Conservation (phyloP, 306 rosid species). For the Benincasa hispida region DNA sequence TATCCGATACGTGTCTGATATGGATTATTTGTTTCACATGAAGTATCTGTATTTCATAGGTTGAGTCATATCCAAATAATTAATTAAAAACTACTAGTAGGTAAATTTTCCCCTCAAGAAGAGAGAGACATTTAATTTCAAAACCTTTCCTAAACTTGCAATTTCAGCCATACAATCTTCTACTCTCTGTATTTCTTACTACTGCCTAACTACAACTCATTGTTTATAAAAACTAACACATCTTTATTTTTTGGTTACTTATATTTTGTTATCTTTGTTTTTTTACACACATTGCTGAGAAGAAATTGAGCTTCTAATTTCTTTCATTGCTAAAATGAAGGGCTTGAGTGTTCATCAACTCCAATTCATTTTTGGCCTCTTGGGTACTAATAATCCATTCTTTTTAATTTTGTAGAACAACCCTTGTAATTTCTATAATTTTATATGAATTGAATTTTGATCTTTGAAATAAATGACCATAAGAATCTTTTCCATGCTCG, state of each 20-base stretch:
- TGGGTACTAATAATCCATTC: slow-evolving; percentile 23
- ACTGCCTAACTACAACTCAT: background rate
- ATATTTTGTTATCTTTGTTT: background rate
- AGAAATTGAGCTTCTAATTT: background rate
- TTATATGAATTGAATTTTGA: too few relatives aligned
- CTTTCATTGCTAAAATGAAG: background rate
- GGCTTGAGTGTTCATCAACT: slow-evolving; percentile 21
- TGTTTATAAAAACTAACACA: background rate
- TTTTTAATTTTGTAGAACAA: too few relatives aligned
- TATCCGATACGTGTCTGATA: too few relatives aligned
- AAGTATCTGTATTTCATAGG: too few relatives aligned
- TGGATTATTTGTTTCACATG: too few relatives aligned
- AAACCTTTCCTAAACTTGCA: background rate
- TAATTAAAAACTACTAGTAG: background rate
- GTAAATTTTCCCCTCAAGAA: too few relatives aligned
- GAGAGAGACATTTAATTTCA: too few relatives aligned
- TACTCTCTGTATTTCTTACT: background rate
- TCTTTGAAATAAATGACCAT: too few relatives aligned
- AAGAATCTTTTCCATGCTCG: too few relatives aligned
- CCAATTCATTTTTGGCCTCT: slow-evolving; percentile 42
- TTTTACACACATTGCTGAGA: background rate
- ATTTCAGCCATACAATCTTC: background rate
- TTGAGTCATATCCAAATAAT: background rate
- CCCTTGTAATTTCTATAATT: too few relatives aligned
- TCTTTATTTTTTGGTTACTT: background rate